Base-by-base conservation (phyloP, 1,284 basidiomycete genomes). In the Calocybe gambosa region DNA sequence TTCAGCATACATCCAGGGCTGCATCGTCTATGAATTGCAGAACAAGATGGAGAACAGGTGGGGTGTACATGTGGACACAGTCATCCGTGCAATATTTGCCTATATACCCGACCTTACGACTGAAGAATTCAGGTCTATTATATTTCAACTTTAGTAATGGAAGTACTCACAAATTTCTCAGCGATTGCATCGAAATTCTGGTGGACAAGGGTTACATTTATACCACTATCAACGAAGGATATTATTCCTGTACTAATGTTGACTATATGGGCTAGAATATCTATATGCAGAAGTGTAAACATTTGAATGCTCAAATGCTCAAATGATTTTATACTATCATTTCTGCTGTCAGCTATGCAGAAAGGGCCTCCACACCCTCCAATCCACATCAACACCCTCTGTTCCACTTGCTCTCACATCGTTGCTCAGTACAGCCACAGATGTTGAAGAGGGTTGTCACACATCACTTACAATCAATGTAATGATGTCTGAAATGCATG, bases 171-270 rank as follows among this genome's bases (percentile, higher is more conserved):
- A 43, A 31, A 20, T 21, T 16, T 36, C 33, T 39, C 21, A 62
- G 62, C 19, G 45, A 49, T 2, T 47, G 57, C 6, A 47, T 62
- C n/a, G 55, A 56, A 33, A 42, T 38, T 6, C 44, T 64, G 28
- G 21, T 58, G 18, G 50, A 56, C 0, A 47, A 54, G n/a, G 52
- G 46, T 3, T 46, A 52, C 38, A 56, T 64, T 19, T 58, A 46
- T 23, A 53, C 47, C 23, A 55, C 57, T 1, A 42, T 58, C 28
- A 60, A 64, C 42, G 57, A 59, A 18, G 37, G 51, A 15, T 58
- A 59, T 45, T 61, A 58, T 42, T 50, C 41, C 40, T 56, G 51
- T 46, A 37, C 38, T 20, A 16, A 34, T 34, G 13, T 34, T 7
- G 31, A 15, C 13, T n/a, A 34, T 13, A 3, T 34, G 15, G 15